These are phyloP conservation scores for Telfairia occidentalis DNA, from an alignment of 331 rosid genomes.

Conservation along the genomic window DNA sequence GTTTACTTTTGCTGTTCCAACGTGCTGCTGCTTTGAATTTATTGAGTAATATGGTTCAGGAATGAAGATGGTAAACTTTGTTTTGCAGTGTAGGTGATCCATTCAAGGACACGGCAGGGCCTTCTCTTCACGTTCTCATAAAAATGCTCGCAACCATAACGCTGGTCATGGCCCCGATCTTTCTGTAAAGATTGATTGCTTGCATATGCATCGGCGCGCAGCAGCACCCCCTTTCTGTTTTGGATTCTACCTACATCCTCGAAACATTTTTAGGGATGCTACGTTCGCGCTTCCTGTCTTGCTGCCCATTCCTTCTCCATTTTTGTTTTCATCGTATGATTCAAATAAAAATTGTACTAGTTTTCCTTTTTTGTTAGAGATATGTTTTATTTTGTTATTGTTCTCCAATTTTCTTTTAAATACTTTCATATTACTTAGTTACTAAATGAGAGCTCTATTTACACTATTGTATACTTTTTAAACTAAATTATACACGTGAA, in stretches of 20 bases:
- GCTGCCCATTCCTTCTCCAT: neutral
- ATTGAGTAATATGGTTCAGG: neutral
- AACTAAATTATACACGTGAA: neutral
- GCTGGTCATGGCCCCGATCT: conserved; percentile 93
- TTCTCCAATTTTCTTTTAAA: neutral
- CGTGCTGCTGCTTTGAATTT: neutral
- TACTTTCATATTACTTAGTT: neutral
- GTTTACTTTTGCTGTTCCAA: conserved; percentile 9
- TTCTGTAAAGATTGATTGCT: conserved; percentile 60
- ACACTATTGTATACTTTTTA: neutral
- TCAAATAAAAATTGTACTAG: neutral
- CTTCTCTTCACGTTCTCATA: conserved; percentile 90
- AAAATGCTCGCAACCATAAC: conserved; percentile 97
- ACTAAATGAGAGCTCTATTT: neutral
- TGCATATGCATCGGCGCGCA: neutral
- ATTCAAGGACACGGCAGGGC: conserved; percentile 99
- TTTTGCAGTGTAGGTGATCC: conserved; percentile 91
- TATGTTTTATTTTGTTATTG: neutral
- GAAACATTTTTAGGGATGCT: neutral
- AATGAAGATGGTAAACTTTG: neutral
- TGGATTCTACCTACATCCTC: neutral
- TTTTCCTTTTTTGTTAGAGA: neutral
- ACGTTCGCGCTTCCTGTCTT: neutral
- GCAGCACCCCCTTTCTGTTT: neutral
- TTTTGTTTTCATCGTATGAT: neutral